phyloP scores from a whole-genome alignment of 495 filamentous ascomycete species.

The Penicillium ucsense region DNA sequence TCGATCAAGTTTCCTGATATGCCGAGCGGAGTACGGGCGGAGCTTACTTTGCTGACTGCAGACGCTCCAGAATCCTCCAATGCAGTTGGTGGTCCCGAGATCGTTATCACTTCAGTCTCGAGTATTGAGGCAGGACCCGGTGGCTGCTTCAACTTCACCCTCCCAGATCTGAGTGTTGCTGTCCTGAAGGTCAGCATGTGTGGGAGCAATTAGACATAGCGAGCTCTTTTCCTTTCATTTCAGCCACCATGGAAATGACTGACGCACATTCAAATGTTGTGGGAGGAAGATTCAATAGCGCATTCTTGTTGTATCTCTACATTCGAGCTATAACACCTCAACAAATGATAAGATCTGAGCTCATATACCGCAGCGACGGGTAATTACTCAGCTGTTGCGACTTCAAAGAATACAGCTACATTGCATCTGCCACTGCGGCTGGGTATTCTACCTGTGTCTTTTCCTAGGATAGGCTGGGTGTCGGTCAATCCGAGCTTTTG shows the following conservation, averaged over 20 bases:
- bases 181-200: neutral
- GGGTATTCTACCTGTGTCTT: neutral
- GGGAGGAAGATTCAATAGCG: no score
- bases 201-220: no score
- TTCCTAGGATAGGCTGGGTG: neutral
- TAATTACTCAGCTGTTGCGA: neutral
- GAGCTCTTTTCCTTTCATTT: no score
- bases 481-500: neutral
- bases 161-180: neutral
- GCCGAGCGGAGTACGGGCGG: neutral
- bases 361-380: no score
- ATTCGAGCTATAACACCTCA: no score
- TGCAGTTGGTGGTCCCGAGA: neutral
- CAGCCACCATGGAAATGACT: no score
- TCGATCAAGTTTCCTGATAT: neutral
- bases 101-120: neutral
- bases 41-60: neutral
- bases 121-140: neutral
- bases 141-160: neutral
- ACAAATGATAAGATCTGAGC: no score
- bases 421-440: neutral
- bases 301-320: no score
- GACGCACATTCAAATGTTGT: no score
- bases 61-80: neutral
- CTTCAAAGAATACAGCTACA: neutral